Base-by-base conservation (phyloP, 2,329 filamentous ascomycete species). In the Ceratocystis variospora region DNA sequence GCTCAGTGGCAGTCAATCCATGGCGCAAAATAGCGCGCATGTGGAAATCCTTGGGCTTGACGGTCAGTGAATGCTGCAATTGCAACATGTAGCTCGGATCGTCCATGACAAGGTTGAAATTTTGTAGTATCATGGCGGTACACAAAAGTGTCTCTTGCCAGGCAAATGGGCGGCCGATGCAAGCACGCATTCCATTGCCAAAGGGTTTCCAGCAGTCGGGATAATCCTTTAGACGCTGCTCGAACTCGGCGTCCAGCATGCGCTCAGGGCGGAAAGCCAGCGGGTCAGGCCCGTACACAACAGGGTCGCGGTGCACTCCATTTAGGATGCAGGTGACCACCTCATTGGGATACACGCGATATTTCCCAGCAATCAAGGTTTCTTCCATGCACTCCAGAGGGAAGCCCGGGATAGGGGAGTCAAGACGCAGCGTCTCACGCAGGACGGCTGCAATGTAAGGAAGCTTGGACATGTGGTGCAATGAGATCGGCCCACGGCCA, bases 101-200 rank as follows among this genome's bases (percentile, higher is more conserved):
- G 48, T 81, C 81, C 65, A 85, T 73, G 62, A 79, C 77, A 68
- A 90, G 83, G 70, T 89, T 81, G 75, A 90, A 89, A 71, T 86
- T 88, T 71, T 90, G 87, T 67, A 90, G 77, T 12, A 89, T 72
- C 70, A 87, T 79, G 0, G 84, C 83, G 70, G 85, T 77, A 7
- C 81, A 79, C 0, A 89, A 75, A 4, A 87, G 72, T 1, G 81
- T 79, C 74, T 92, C 88, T 72, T 92, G 88, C 85, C 85, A 88
- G 0, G 88, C 87, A 72, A 91, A 91, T 0, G 83, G 79, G 0
- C 87, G 78, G 3, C 88, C 88, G 68, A 91, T 90, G 70, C 88
- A 92, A 0, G 78, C 85, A 64, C 88, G 77, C 69, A 81, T 78
- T 1, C 88, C 88, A 67, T 88, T 87, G 1, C 88, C 89, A 70